Evolutionary conservation across 306 rosid genomes (phyloP).

Genomic region (Alnus rubra): DNA sequence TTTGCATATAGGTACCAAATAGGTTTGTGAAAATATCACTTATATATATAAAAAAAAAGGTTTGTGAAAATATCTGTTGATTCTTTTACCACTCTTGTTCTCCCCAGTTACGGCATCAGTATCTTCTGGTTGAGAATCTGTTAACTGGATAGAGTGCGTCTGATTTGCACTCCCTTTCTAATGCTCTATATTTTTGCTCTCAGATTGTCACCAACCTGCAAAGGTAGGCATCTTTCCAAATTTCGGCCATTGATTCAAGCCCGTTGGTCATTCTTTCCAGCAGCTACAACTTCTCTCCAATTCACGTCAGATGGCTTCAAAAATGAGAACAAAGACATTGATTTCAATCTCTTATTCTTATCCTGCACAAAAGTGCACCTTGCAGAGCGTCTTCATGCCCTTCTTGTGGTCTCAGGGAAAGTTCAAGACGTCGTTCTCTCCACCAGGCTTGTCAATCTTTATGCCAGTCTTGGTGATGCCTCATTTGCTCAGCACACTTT

Average conservation of each 20-base stretch:
- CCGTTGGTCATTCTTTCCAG: slow-evolving; percentile 26
- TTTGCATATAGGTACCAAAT: not conserved
- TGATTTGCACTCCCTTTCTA: not conserved
- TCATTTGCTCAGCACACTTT: slow-evolving; percentile 36
- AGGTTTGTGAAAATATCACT: not conserved
- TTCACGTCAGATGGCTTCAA: slow-evolving; percentile 24
- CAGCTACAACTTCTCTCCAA: slow-evolving; percentile 14
- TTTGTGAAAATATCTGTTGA: not conserved
- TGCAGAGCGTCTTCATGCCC: slow-evolving; percentile 46
- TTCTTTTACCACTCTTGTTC: not conserved
- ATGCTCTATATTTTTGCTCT: slow-evolving; percentile 15
- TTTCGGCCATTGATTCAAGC: slow-evolving; percentile 25
- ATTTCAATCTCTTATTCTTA: slow-evolving; percentile 34
- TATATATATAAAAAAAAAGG: too few relatives aligned
- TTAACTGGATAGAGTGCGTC: not conserved
- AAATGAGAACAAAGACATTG: slow-evolving; percentile 26
- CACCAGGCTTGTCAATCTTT: slow-evolving; percentile 45
- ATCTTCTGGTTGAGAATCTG: not conserved
- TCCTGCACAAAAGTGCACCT: slow-evolving; percentile 40
- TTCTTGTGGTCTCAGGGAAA: slow-evolving; percentile 49
- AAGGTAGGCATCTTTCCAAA: slow-evolving; percentile 34
- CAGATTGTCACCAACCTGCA: slow-evolving; percentile 42
- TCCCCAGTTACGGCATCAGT: not conserved
- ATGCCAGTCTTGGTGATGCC: slow-evolving; percentile 43
- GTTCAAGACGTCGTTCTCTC: slow-evolving; percentile 33